A percentile compares a stretch with the other conserved stretches of the same genome.
Conservation (phyloP, 129 eudicot species). For the Daucus carota region DH1_v3.0 NC_030387.2:34896501-34897000, state of each 20-base stretch:
- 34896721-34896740: not conserved
- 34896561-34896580: not conserved
- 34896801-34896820: not conserved
- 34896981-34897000: not conserved
- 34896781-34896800: not conserved
- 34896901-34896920: not conserved
- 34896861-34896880: not conserved
- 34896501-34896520: conserved; percentile 21
- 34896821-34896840: not conserved
- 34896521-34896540: conserved; percentile 10
- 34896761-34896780: not conserved
- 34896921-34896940: not conserved
- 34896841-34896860: not conserved
- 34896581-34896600: not conserved
- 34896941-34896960: not conserved
- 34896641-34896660: not conserved
- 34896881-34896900: not conserved
- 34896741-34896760: not conserved
- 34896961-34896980: not conserved
- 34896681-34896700: not conserved
- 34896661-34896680: not conserved
- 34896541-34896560: not conserved
- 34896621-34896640: not conserved
- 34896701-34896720: conserved; percentile 3
- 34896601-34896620: not conserved